phyloP scores from a whole-genome alignment of 768 basidiomycete species.

The Cubamyces lactineus region DNA sequence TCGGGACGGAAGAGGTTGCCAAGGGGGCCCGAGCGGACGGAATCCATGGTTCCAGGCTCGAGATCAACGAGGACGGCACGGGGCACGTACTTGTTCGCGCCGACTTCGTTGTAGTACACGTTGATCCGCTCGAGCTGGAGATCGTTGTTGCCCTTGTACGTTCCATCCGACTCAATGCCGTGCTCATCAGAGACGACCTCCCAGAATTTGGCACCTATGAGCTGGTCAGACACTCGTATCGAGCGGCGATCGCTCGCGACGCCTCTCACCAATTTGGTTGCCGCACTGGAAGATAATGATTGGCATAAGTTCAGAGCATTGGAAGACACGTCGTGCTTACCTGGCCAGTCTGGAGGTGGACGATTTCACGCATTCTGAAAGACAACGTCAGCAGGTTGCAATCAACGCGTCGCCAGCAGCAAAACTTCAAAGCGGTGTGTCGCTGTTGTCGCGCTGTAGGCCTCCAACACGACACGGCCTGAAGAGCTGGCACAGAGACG shows the following conservation, averaged over 20 bases:
- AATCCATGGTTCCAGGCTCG: constrained; percentile 97
- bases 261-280: constrained; percentile 93
- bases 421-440: constrained; percentile 6
- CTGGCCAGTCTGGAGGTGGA: constrained; percentile 99
- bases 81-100: constrained; percentile 96
- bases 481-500: background rate
- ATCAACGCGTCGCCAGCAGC: constrained; percentile 21
- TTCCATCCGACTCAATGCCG: constrained; percentile 91
- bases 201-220: constrained; percentile 90
- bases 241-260: constrained; percentile 20
- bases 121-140: constrained; percentile 97
- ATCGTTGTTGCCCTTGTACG: constrained; percentile 92
- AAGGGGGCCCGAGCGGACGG: constrained; percentile 86
- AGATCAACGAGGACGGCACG: constrained; percentile 97
- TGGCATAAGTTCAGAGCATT: constrained; percentile 18
- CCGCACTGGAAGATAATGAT: constrained; percentile 67
- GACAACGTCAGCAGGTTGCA: constrained; percentile 27
- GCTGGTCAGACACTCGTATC: constrained; percentile 22
- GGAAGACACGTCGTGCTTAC: constrained; percentile 45
- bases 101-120: constrained; percentile 98
- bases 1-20: constrained; percentile 95
- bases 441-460: background rate
- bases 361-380: constrained; percentile 96
- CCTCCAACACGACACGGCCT: background rate
- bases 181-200: constrained; percentile 99